Base-by-base conservation (phyloP, 2,329 filamentous ascomycete genomes). In the Emericellopsis cladophorae region DNA sequence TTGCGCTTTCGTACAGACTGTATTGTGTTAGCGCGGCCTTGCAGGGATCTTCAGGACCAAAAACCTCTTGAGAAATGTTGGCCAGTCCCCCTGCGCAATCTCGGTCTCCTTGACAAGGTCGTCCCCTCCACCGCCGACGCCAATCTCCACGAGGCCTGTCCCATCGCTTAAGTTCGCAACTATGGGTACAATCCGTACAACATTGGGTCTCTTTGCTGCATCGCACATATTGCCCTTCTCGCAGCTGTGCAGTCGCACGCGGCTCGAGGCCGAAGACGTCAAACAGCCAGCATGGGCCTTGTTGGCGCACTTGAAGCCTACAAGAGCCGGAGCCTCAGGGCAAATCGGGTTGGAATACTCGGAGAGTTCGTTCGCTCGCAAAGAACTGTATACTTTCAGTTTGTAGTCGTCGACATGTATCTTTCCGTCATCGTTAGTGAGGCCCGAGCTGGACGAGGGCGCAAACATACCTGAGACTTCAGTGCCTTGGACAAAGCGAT, bases 331-430 rank as follows among this genome's bases (percentile, higher is more conserved):
- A 0, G 76, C 81, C 52, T 87, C 81, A 6, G 66, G 64, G 11
- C 69, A 59, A 5, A 70, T 46, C 67, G 68, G 24, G 56, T 57
- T 46, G 68, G 59, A 11, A 57, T 33, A 2, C 57, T 55, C 46
- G 66, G 59, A 39, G 54, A 55, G 2, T 66, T 62, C 1, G 61
- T 2, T 60, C 51, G 15, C 64, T 22, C 18, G 15, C 9, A 35
- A 10, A 11, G 36, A 22, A 8, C 8, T 10, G 36, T 37, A 35
- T 35, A 35, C 18, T 35, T 35, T 35, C 32, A 35, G 4, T 26
- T 39, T 39, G 37, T 95, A 95, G 14, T 75, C 65, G 54, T 94
- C 87, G 3, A 95, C 75, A 51, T 95, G 90, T 2, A 95, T 74
- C 67, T 81, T 29, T 29, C 9, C 12, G 50, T 1, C 1, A 14